Percentiles rank a stretch among this genome's conserved stretches.
phyloP scores from a whole-genome alignment of 2,329 filamentous ascomycete genomes.

The Aureobasidium mangrovei region DNA sequence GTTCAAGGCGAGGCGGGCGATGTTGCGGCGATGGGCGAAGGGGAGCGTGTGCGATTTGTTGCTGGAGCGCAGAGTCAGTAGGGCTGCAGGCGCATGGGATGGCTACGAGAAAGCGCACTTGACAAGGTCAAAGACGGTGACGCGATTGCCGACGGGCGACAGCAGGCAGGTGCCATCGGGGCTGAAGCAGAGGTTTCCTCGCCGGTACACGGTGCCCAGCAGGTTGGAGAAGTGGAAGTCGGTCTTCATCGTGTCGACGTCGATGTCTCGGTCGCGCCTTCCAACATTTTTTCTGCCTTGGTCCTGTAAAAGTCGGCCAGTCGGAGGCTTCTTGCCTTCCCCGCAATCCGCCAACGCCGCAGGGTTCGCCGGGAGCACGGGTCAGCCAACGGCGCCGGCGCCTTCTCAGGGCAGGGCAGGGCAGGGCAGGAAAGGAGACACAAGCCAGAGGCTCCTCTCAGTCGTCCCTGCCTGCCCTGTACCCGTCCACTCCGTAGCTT shows the following conservation, averaged over 20 bases:
- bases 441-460: neutral
- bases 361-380: constrained; percentile 11
- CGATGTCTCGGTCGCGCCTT: constrained; percentile 9
- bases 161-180: constrained; percentile 92
- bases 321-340: constrained; percentile 8
- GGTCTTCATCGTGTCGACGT: constrained; percentile 75
- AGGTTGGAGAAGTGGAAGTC: constrained; percentile 99
- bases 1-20: constrained; percentile 76
- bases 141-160: constrained; percentile 91
- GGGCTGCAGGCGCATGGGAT: neutral
- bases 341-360: neutral
- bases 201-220: constrained; percentile 94
- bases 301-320: constrained; percentile 8
- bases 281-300: constrained; percentile 13
- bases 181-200: constrained; percentile 93
- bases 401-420: neutral
- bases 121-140: constrained; percentile 91
- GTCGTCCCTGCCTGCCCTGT: constrained; percentile 3
- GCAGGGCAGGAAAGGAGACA: constrained; percentile 8
- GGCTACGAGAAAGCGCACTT: constrained; percentile 53
- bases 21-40: constrained; percentile 91
- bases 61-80: constrained; percentile 35
- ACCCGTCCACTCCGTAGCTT: neutral
- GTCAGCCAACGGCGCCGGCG: neutral
- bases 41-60: constrained; percentile 82